Evolutionary conservation across 2,329 filamentous ascomycete species (phyloP).

Genomic region (Scytalidium sp.): DNA sequence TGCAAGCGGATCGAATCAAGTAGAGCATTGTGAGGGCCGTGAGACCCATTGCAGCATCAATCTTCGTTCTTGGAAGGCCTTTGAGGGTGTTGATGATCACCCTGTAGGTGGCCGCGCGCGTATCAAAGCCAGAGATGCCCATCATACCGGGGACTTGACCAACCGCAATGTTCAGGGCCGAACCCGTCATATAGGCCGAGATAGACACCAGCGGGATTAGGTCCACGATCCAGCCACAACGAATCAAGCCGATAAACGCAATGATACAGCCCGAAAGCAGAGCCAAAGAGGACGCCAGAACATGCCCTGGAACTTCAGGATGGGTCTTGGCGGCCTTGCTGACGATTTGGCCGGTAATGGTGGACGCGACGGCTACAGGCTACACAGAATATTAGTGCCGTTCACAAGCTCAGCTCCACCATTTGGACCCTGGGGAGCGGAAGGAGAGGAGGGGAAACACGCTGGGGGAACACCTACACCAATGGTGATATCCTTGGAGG

Average conservation of each 20-base stretch:
- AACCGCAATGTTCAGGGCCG: slow-evolving; percentile 80
- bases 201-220: slow-evolving; percentile 88
- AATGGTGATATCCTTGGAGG: slow-evolving; percentile 97
- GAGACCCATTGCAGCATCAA: slow-evolving; percentile 90
- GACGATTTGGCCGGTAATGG: slow-evolving; percentile 81
- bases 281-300: slow-evolving; percentile 75
- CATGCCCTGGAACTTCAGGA: slow-evolving; percentile 57
- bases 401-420: too few species aligned
- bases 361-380: slow-evolving; percentile 95
- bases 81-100: slow-evolving; percentile 84
- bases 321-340: slow-evolving; percentile 53
- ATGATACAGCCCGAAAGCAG: slow-evolving; percentile 78
- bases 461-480: slow-evolving; percentile 63
- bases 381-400: slow-evolving; percentile 31
- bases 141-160: slow-evolving; percentile 82
- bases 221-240: slow-evolving; percentile 87
- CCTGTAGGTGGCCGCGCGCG: slow-evolving; percentile 72
- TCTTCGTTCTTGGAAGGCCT: slow-evolving; percentile 58
- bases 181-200: slow-evolving; percentile 95
- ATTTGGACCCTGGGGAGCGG: background rate
- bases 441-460: background rate
- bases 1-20: slow-evolving; percentile 65
- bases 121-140: slow-evolving; percentile 68
- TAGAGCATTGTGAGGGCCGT: slow-evolving; percentile 78
- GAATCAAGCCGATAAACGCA: slow-evolving; percentile 71